A percentile compares a stretch with the other conserved stretches of the same genome.
Evolutionary conservation across 129 eudicot genomes (phyloP).

Genomic region (Logfia minima): DNA sequence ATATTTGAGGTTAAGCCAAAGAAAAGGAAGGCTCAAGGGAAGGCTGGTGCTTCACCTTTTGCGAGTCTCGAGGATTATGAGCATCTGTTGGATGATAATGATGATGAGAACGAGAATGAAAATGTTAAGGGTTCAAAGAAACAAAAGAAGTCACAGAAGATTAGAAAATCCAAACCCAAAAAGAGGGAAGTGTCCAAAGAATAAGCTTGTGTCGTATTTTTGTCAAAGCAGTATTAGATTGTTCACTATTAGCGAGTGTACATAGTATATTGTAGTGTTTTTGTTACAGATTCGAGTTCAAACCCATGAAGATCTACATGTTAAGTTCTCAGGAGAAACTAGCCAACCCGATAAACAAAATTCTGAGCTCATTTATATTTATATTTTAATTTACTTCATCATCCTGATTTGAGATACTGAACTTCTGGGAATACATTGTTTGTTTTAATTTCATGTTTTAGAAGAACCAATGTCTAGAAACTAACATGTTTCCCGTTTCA

Average conservation of each 20-base stretch:
- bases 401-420: not conserved
- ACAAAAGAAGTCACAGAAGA: conserved; percentile 35
- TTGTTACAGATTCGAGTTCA: not conserved
- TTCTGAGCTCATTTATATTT: not conserved
- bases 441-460: too few relatives aligned
- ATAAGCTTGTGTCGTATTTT: not conserved
- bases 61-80: conserved; percentile 91
- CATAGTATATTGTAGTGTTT: not conserved
- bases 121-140: conserved; percentile 20
- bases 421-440: not conserved
- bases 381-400: too few relatives aligned
- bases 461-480: too few relatives aligned
- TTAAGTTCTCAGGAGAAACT: not conserved
- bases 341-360: not conserved
- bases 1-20: conserved; percentile 39
- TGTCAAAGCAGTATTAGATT: not conserved
- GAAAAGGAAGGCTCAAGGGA: conserved; percentile 45
- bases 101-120: conserved; percentile 18
- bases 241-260: not conserved
- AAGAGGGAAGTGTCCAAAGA: conserved; percentile 42
- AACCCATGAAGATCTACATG: not conserved
- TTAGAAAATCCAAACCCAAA: conserved; percentile 42
- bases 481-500: too few relatives aligned
- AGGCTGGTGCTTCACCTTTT: conserved; percentile 75
- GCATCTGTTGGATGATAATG: conserved; percentile 63